These are phyloP conservation scores for Fragilaria crotonensis DNA, from an alignment of 108 stramenopile genomes.

Conservation along the genomic window DNA sequence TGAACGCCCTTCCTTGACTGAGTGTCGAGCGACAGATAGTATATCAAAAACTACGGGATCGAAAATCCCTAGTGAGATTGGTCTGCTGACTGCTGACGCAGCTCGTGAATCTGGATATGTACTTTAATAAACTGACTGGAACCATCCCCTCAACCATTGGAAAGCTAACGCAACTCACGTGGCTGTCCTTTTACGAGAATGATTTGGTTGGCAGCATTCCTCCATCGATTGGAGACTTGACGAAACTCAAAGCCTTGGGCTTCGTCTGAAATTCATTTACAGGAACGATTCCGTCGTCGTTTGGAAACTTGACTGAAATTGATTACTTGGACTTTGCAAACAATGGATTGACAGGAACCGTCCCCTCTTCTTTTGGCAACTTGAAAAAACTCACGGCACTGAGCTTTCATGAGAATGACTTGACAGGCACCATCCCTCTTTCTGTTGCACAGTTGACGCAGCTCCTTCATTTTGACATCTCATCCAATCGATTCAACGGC, in stretches of 20 bases:
- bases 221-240: slow-evolving; percentile 16
- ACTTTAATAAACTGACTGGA: slow-evolving; percentile 39
- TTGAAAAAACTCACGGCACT: too few species aligned
- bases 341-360: slow-evolving; percentile 40
- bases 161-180: slow-evolving; percentile 33
- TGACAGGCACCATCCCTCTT: slow-evolving; percentile 1
- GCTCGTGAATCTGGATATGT: not conserved
- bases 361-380: too few species aligned
- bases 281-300: slow-evolving; percentile 35
- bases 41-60: too few species aligned
- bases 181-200: slow-evolving; percentile 43
- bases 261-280: too few species aligned
- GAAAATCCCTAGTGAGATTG: not conserved
- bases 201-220: slow-evolving; percentile 43
- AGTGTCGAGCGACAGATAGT: too few species aligned
- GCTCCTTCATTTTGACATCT: too few species aligned
- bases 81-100: not conserved
- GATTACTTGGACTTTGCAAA: slow-evolving; percentile 36
- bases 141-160: slow-evolving; percentile 35
- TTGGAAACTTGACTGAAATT: slow-evolving; percentile 34
- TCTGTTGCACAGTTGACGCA: too few species aligned
- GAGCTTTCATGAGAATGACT: not conserved
- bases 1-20: too few species aligned
- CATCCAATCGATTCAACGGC: too few species aligned
- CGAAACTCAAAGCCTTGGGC: not conserved